Evolutionary conservation across 768 basidiomycete species (phyloP).

Genomic region (Tricholomella constricta): DNA sequence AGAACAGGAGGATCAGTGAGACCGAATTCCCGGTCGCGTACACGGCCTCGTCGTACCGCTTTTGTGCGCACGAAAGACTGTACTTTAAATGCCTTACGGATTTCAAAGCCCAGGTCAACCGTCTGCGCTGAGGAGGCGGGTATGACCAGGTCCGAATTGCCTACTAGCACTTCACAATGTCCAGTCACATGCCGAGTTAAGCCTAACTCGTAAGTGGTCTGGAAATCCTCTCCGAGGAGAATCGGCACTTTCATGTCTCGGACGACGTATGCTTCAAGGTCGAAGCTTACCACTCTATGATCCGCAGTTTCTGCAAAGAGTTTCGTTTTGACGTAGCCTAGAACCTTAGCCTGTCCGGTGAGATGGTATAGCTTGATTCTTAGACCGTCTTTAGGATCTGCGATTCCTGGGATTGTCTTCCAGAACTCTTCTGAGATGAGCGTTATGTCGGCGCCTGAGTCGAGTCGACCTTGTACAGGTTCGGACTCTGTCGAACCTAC

Average conservation of each 20-base stretch:
- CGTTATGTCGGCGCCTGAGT: no score
- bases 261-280: conserved; percentile 32
- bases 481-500: background rate
- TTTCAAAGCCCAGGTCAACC: conserved; percentile 21
- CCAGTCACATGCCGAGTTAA: conserved; percentile 5
- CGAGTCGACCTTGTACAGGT: background rate
- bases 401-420: background rate
- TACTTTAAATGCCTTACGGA: conserved; percentile 6
- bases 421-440: background rate
- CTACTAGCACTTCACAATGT: conserved; percentile 8
- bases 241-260: conserved; percentile 30
- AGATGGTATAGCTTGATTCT: no score
- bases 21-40: background rate
- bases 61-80: conserved; percentile 9
- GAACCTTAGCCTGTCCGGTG: no score
- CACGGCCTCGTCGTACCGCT: background rate
- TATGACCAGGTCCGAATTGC: background rate
- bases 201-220: conserved; percentile 28
- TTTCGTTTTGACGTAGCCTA: no score
- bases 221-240: conserved; percentile 33
- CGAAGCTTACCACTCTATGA: conserved; percentile 18
- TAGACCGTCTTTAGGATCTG: no score
- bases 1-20: background rate
- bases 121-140: conserved; percentile 7
- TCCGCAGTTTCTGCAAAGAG: background rate